phyloP scores from a whole-genome alignment of 805 yeast species.

The Lachancea thermotolerans region DNA sequence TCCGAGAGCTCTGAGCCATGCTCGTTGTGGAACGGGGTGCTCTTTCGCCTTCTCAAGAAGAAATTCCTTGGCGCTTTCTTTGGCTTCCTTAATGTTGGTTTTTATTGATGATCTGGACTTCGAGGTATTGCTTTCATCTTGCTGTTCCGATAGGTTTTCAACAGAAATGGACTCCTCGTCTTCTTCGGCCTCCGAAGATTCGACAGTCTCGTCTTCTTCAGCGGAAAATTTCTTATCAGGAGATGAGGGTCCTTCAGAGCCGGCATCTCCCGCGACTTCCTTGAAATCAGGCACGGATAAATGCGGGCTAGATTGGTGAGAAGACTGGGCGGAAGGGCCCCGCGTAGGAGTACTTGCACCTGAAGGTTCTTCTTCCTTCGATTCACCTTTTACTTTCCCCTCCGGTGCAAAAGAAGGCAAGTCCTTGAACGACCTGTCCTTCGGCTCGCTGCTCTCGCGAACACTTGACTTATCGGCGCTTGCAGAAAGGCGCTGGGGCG shows the following conservation, averaged over 20 bases:
- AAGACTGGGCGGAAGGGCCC: too few relatives aligned
- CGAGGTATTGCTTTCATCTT: slow-evolving; percentile 1
- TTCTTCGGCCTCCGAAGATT: slow-evolving; percentile 10
- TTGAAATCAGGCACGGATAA: too few relatives aligned
- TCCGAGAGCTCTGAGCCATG: neutral
- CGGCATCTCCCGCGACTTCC: too few relatives aligned
- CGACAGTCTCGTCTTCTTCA: slow-evolving; percentile 5
- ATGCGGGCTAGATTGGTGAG: too few relatives aligned
- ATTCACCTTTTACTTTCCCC: slow-evolving; percentile 3
- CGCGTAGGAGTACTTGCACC: too few relatives aligned
- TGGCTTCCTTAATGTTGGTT: slow-evolving; percentile 14
- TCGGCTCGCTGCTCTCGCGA: neutral
- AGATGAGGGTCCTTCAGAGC: neutral
- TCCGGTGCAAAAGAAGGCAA: slow-evolving; percentile 7
- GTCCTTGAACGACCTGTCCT: slow-evolving; percentile 2
- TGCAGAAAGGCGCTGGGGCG: too few relatives aligned
- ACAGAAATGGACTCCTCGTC: slow-evolving; percentile 6
- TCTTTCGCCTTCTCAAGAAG: slow-evolving; percentile 12
- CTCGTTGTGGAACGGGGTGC: slow-evolving; percentile 5
- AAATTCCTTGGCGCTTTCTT: neutral
- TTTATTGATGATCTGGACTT: slow-evolving; percentile 18
- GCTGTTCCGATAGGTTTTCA: slow-evolving; percentile 7
- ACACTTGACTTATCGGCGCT: too few relatives aligned
- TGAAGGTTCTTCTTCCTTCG: neutral
- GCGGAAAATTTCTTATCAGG: neutral